Percentiles rank a stretch among this genome's conserved stretches.
Evolutionary conservation across 73 alveolate genomes (phyloP).

Genomic region (Halteria grandinella): DNA sequence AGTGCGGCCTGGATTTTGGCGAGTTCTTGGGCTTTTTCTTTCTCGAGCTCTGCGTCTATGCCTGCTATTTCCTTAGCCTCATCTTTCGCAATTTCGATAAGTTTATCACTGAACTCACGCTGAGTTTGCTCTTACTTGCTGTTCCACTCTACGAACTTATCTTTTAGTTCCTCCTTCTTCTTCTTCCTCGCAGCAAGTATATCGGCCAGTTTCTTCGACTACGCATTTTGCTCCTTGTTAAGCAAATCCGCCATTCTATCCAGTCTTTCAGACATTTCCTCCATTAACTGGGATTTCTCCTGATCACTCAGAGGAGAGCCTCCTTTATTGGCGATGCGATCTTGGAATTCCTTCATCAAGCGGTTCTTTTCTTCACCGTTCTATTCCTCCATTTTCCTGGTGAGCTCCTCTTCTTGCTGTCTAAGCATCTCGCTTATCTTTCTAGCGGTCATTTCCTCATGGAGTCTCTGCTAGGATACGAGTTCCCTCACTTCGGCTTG

Average conservation of each 20-base stretch:
- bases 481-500: too few species aligned
- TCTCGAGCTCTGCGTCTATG: slow-evolving; percentile 13
- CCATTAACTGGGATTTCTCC: slow-evolving; percentile 5
- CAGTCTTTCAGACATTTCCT: slow-evolving; percentile 23
- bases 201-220: slow-evolving; percentile 35
- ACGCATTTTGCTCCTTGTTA: slow-evolving; percentile 17
- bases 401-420: slow-evolving; percentile 1
- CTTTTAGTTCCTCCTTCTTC: slow-evolving; percentile 34
- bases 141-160: not conserved
- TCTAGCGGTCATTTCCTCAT: too few species aligned
- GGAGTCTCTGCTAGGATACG: too few species aligned
- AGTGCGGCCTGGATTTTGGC: slow-evolving; percentile 1
- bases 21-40: not conserved
- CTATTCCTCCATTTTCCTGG: not conserved
- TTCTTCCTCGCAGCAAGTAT: slow-evolving; percentile 14
- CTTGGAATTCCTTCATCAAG: slow-evolving; percentile 24
- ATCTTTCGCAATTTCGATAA: not conserved
- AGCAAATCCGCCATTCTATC: slow-evolving; percentile 26
- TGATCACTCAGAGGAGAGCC: not conserved
- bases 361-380: slow-evolving; percentile 30
- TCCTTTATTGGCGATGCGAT: not conserved
- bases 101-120: not conserved
- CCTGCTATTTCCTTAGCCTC: not conserved
- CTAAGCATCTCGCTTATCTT: not conserved
- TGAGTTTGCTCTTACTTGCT: not conserved